A percentile compares a stretch with the other conserved stretches of the same genome.
These are phyloP conservation scores for Eimeria mitis DNA, from an alignment of 169 alveolate species.

Conservation along the genomic window DNA sequence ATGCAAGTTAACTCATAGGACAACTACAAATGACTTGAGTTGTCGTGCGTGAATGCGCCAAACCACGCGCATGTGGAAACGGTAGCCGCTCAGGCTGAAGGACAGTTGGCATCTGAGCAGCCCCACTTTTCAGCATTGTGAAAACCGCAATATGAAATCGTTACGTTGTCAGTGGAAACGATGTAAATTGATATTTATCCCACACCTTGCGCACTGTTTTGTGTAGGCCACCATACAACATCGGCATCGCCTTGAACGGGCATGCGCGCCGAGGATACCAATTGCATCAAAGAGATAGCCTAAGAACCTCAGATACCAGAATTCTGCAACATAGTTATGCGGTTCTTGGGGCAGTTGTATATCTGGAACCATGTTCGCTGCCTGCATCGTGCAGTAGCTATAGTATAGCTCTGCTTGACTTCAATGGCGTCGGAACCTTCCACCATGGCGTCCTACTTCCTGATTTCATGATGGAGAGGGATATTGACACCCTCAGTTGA, in stretches of 20 bases:
- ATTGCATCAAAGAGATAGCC: background rate
- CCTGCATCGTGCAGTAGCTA: background rate
- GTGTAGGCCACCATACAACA: background rate
- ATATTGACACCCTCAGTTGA: background rate
- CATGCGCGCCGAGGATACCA: background rate
- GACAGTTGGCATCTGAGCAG: background rate
- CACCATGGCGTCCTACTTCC: background rate
- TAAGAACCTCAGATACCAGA: background rate
- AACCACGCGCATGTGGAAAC: conserved; percentile 46
- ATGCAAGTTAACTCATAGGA: conserved; percentile 8
- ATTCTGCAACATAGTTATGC: background rate
- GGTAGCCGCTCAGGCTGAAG: conserved; percentile 43
- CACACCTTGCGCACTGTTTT: background rate
- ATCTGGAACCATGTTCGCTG: background rate
- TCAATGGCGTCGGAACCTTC: background rate
- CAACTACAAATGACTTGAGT: background rate
- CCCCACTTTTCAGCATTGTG: conserved; percentile 2
- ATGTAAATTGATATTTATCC: background rate
- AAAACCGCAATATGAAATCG: background rate
- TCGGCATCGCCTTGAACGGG: background rate
- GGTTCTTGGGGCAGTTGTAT: background rate
- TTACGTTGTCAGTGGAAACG: background rate
- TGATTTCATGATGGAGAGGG: background rate
- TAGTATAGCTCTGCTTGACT: background rate
- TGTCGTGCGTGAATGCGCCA: conserved; percentile 24